Conservation (phyloP, 768 basidiomycete species). For the Phanerochaete sordida region DNA sequence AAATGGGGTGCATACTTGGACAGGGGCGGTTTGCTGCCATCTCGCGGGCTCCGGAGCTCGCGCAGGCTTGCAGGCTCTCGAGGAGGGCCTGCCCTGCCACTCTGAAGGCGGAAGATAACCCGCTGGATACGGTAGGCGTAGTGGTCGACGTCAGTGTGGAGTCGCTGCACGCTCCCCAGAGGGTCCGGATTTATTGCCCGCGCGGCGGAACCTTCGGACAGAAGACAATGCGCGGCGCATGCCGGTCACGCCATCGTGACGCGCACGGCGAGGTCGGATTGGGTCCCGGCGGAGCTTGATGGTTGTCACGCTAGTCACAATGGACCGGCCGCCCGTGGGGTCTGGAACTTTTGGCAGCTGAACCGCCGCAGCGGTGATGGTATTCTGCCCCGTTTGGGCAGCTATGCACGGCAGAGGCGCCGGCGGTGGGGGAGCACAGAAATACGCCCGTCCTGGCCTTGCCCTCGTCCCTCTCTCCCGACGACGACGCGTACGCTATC, state of each 20-base stretch:
- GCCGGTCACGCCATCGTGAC: background rate
- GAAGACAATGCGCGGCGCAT: background rate
- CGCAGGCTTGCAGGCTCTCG: background rate
- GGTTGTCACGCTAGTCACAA: constrained; percentile 1
- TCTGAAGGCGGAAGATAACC: too few species aligned
- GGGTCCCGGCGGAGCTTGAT: background rate
- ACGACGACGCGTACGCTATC: background rate
- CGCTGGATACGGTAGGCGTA: background rate
- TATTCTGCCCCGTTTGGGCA: background rate
- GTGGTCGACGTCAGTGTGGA: constrained; percentile 2
- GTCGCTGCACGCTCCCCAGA: background rate
- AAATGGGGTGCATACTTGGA: background rate
- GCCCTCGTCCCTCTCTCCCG: background rate
- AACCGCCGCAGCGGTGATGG: background rate
- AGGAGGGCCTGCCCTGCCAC: too few species aligned
- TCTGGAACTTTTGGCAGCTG: background rate
- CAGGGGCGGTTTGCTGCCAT: background rate
- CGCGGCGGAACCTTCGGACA: too few species aligned
- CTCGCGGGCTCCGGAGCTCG: background rate
- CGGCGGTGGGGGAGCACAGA: background rate
- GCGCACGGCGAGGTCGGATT: too few species aligned
- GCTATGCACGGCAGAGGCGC: background rate
- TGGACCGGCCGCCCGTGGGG: background rate
- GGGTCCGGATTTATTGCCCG: background rate
- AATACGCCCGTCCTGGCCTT: background rate